Evolutionary conservation across 371 early-diverging fungal genomes (phyloP), one percentile per base, ranked within the genome.

Genomic region (Mucor saturninus): DNA sequence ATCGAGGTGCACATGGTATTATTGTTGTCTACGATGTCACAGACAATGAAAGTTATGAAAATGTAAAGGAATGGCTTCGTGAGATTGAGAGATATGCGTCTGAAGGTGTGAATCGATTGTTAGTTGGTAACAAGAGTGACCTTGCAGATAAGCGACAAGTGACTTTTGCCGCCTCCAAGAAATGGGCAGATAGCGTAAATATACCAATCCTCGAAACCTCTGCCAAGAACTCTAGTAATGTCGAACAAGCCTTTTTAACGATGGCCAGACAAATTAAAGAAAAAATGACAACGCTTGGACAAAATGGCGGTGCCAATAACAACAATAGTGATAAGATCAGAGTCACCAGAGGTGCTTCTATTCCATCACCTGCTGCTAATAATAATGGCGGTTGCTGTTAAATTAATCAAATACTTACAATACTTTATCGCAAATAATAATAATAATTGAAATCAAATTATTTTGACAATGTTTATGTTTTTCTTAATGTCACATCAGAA

Each of bases 1-100:
- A 99, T 71, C 89, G 98, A 54, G 99, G 98, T 15, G 99, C 99
- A 5, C 97, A 99, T 74, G 99, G 99, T n/a, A 97, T 99, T 68
- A 86, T 99, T 61, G 85, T 99, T 32, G 98, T 98, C 14, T 99
- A 98, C 86, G 99, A 99, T 83, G 94, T 97, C 59, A 95, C 97
- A 10, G 96, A 98, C 75, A 89, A 91, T 72, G 93, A 95, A 26
- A 94, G 96, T 15, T 99, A 96, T 81, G 89, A 89, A 77, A 94
- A 97, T 83, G 90, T 98, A 57, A 89, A 93, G 72, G 92, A 94
- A 65, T 99, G 99, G 99, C 85, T 98, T 65, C 86, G 88, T 63
- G 97, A 99, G 72, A 94, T 99, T 68, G 93, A 94, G 65, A 91
- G 93, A 66, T 93, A 95, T 75, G 98, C 96, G 32, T 86, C 85